Base-by-base conservation (phyloP, 371 early-diverging fungal species). In the Mucor circinelloides region DNA sequence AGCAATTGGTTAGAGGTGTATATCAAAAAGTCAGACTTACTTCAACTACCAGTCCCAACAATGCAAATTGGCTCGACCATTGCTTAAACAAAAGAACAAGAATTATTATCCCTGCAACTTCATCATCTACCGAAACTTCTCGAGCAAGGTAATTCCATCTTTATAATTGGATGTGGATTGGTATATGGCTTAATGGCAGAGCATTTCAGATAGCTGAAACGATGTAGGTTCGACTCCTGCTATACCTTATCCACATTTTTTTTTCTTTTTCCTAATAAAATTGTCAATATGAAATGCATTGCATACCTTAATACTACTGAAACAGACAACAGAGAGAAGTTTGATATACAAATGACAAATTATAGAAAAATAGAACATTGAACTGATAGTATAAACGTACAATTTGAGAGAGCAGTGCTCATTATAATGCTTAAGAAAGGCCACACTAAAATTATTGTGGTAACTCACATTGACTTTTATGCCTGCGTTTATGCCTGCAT, bases 301-400 rank as follows among this genome's bases (percentile, higher is more conserved):
- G 60, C 66, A 66, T 66, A 54, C 60, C 66, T 66, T 66, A 52
- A 50, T 58, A 52, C 66, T 66, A 66, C 66, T 66, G 54, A 52
- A 66, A 66, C 54, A 59, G 66, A 66, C 52, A 66, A 66, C 60
- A 59, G 66, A 66, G 66, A 52, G 60, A 59, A n/a, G 58, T 59
- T 66, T 66, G 52, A 46, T 58, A 66, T 58, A 65, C 65, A 65
- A 58, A 57, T 44, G 64, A 44, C 64, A 56, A 64, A 64, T 64
- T 64, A 57, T 56, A 64, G 64, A 64, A 64, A 38, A 57, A 64
- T 63, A 63, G 40, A 63, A 64, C 57, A 44, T 64, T 64, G 57
- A 64, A 65, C 58, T 36, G 65, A 65, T 48, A 57, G 65, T 65
- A 52, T 63, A 63, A 54, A 52, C 36, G 52, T 61, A 64, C 57